Percentiles rank a stretch among this genome's conserved stretches.
Conservation (phyloP, 2,329 filamentous ascomycete genomes). For the Sporothrix pallida region DNA sequence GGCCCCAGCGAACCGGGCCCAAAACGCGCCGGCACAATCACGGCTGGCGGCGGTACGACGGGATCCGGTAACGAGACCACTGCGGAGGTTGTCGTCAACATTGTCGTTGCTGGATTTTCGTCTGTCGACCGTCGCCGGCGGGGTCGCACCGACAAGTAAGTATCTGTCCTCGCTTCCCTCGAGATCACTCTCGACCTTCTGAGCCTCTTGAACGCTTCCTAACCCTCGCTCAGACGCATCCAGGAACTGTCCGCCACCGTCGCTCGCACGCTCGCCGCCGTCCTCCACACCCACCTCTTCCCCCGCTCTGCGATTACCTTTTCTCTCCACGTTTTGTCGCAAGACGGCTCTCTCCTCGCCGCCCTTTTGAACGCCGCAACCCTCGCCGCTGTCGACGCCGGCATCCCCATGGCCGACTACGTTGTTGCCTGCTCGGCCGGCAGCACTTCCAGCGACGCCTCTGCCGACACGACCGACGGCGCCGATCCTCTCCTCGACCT, state of each 20-base stretch:
- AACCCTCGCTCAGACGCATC: slow-evolving; percentile 63
- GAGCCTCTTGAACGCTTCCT: not conserved
- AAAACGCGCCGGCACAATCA: slow-evolving; percentile 41
- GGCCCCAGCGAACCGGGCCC: slow-evolving; percentile 75
- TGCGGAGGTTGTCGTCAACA: slow-evolving; percentile 77
- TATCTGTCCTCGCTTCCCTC: slow-evolving; percentile 35
- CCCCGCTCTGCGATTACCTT: slow-evolving; percentile 85
- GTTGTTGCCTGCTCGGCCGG: slow-evolving; percentile 87
- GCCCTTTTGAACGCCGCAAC: slow-evolving; percentile 90
- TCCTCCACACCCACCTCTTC: slow-evolving; percentile 85
- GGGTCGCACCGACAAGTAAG: slow-evolving; percentile 78
- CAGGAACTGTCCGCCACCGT: slow-evolving; percentile 83
- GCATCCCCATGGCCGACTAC: slow-evolving; percentile 93
- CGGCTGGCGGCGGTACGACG: slow-evolving; percentile 40
- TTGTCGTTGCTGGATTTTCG: slow-evolving; percentile 86
- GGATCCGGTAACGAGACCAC: slow-evolving; percentile 49
- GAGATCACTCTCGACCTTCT: slow-evolving; percentile 11
- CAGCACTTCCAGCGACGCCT: slow-evolving; percentile 70
- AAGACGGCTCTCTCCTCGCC: slow-evolving; percentile 89
- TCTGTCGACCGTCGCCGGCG: slow-evolving; percentile 82
- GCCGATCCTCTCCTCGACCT: slow-evolving; percentile 82
- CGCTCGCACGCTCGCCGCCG: slow-evolving; percentile 74
- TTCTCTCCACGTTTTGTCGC: slow-evolving; percentile 82
- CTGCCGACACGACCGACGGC: slow-evolving; percentile 67
- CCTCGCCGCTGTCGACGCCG: slow-evolving; percentile 89